These are phyloP conservation scores for Sporothrix pseudoabietina DNA, from an alignment of 2,329 filamentous ascomycete species.

Conservation along the genomic window DNA sequence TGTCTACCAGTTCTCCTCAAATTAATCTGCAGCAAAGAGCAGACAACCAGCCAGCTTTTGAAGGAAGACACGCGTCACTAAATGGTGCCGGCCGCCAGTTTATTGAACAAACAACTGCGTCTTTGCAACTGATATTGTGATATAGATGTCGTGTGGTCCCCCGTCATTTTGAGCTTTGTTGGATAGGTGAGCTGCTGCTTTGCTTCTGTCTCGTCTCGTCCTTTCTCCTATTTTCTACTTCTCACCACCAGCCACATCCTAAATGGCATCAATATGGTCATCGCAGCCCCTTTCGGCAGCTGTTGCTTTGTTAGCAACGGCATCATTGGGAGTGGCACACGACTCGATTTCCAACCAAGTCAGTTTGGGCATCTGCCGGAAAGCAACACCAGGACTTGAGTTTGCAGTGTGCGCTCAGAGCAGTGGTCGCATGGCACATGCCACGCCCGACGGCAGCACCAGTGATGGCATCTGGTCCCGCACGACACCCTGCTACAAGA, in stretches of 20 bases:
- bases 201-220: neutral
- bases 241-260: neutral
- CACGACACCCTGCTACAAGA: slow-evolving; percentile 38
- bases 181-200: neutral
- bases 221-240: neutral
- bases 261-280: slow-evolving; percentile 27
- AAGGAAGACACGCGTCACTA: slow-evolving; percentile 7
- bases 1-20: neutral
- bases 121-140: neutral
- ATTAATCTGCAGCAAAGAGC: neutral
- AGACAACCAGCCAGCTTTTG: neutral
- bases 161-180: neutral
- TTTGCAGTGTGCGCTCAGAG: slow-evolving; percentile 23
- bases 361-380: slow-evolving; percentile 29
- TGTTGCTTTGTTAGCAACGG: neutral
- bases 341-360: slow-evolving; percentile 29
- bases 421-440: slow-evolving; percentile 6
- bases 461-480: slow-evolving; percentile 37
- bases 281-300: slow-evolving; percentile 13
- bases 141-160: slow-evolving; percentile 5
- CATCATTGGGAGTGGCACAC: slow-evolving; percentile 11
- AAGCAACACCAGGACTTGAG: slow-evolving; percentile 11
- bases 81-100: neutral
- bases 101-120: neutral
- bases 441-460: neutral